phyloP scores from a whole-genome alignment of 2,329 filamentous ascomycete species.

The Verticillium klebahnii region DNA sequence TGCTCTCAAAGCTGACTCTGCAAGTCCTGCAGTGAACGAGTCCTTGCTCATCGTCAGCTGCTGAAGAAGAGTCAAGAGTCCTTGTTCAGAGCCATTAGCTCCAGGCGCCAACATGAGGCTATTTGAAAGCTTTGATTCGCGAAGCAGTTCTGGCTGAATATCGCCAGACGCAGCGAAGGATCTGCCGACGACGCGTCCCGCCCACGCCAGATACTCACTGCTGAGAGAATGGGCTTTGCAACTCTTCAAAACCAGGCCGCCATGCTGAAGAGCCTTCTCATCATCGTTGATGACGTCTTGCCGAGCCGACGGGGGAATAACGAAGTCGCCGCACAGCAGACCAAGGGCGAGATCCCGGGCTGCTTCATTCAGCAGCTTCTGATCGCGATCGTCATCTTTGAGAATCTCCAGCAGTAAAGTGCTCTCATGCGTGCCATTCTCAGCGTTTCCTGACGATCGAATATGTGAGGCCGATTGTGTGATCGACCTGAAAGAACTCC shows the following conservation, averaged over 20 bases:
- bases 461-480: slow-evolving; percentile 65
- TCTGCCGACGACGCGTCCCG: slow-evolving; percentile 76
- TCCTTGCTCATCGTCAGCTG: slow-evolving; percentile 56
- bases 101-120: slow-evolving; percentile 43
- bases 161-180: slow-evolving; percentile 75
- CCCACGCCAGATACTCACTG: slow-evolving; percentile 75
- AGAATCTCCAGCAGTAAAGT: slow-evolving; percentile 75
- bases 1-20: slow-evolving; percentile 54
- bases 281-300: slow-evolving; percentile 67
- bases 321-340: slow-evolving; percentile 72
- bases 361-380: slow-evolving; percentile 63
- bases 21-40: slow-evolving; percentile 51
- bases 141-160: slow-evolving; percentile 54
- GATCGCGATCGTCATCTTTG: slow-evolving; percentile 59
- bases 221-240: slow-evolving; percentile 61
- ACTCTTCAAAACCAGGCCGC: slow-evolving; percentile 70
- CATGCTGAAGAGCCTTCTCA: slow-evolving; percentile 54
- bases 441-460: slow-evolving; percentile 63
- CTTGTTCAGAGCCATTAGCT: slow-evolving; percentile 55
- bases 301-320: slow-evolving; percentile 49
- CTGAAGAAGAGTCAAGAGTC: slow-evolving; percentile 57
- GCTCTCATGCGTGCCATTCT: slow-evolving; percentile 69
- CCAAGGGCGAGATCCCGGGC: slow-evolving; percentile 67
- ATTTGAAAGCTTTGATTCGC: slow-evolving; percentile 52
- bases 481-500: slow-evolving; percentile 60